Base-by-base conservation (phyloP, 257 asterid species). In the Scutellaria galericulata region DNA sequence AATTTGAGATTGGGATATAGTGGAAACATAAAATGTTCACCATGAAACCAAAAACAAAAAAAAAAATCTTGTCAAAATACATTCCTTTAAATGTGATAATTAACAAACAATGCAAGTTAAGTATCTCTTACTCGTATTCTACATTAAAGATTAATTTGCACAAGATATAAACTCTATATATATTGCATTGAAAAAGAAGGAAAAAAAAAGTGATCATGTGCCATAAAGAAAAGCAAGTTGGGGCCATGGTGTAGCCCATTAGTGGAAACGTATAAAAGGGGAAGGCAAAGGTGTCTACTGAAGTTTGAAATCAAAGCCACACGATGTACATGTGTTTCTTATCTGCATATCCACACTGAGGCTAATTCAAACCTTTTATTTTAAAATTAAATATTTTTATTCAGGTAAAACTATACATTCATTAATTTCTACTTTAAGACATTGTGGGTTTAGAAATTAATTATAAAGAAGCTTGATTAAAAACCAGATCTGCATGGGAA, bases 161-260 rank as follows among this genome's bases (percentile, higher is more conserved):
- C 13, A 9, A 46, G 27, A 46, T 8, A 46, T 10, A 46, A 10
- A 46, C 51, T 46, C 13, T 2, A 46, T 46, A 46, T 9, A 8
- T 46, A 1, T 9, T 9, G 3, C 3, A 2, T 3, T 46, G 2
- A 8, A 18, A 3, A 58, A 7, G 6, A 12, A 9, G 9, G 3
- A 7, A 48, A 7, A 15, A 4, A 44, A 15, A 22, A 22, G 18
- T 3, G 44, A 20, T 59, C 14, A 40, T 59, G 75, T 56, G 22
- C 51, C 2, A 47, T 15, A 69, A 69, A 63, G 53, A 24, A n/a
- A 60, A 70, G 52, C 15, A 9, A 7, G 57, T 5, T 76, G 76
- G 76, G 80, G 57, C 62, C 80, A 46, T 14, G 11, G 11, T 70
- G 77, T 57, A 70, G 63, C 66, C 52, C 68, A 46, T 53, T 22